These are phyloP conservation scores for Centaurea solstitialis DNA, from an alignment of 129 eudicot species.

Conservation along the genomic window DNA sequence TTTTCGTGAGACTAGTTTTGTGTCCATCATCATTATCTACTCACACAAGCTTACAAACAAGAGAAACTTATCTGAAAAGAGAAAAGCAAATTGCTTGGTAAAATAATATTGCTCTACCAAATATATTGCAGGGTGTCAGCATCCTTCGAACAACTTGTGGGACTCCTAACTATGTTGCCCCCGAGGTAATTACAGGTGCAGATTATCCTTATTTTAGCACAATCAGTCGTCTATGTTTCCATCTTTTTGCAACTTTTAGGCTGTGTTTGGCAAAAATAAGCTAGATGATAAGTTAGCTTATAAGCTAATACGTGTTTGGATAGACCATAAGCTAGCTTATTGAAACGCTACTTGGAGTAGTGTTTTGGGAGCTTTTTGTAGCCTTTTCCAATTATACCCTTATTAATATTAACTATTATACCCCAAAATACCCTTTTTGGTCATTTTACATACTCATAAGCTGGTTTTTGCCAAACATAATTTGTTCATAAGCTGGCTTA, in stretches of 20 bases:
- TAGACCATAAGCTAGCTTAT: too few species aligned
- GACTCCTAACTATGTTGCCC: slow-evolving; percentile 99
- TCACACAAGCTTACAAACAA: not conserved
- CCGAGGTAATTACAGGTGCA: slow-evolving; percentile 69
- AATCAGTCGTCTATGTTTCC: not conserved
- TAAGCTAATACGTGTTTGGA: too few species aligned
- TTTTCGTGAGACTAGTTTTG: not conserved
- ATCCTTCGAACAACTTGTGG: slow-evolving; percentile 97
- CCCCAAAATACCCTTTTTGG: too few species aligned
- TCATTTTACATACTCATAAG: too few species aligned
- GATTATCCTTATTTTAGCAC: slow-evolving; percentile 13
- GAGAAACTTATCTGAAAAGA: not conserved
- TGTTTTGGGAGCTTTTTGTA: too few species aligned
- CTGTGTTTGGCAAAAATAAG: too few species aligned
- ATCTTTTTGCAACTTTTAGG: not conserved
- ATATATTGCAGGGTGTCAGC: slow-evolving; percentile 66
- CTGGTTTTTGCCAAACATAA: too few species aligned
- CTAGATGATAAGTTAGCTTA: too few species aligned
- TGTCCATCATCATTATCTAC: not conserved
- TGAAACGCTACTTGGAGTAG: too few species aligned
- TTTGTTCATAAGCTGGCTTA: too few species aligned
- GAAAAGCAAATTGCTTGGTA: not conserved
- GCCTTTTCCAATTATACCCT: too few species aligned
- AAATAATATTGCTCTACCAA: not conserved
- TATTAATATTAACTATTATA: too few species aligned